Evolutionary conservation across 2,329 filamentous ascomycete genomes (phyloP).

Genomic region (Stachybotrys echinatus): DNA sequence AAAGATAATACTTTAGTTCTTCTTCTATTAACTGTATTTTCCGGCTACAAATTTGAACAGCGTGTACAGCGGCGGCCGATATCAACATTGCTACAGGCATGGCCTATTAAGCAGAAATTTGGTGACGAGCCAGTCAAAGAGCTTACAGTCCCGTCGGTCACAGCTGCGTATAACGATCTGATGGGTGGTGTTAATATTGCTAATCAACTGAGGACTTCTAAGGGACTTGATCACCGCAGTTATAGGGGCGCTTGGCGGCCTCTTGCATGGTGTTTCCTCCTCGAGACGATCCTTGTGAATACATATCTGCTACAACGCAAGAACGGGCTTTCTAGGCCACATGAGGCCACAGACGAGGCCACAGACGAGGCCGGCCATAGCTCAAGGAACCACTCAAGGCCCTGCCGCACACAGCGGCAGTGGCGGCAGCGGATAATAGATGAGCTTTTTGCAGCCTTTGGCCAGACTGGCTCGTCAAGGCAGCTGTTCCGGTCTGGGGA

Average conservation of each 20-base stretch:
- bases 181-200: conserved; percentile 8
- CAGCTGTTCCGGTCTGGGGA: conserved; percentile 2
- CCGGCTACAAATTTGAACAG: neutral
- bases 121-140: conserved; percentile 1
- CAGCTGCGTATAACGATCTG: conserved; percentile 6
- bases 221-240: neutral
- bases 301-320: conserved; percentile 6
- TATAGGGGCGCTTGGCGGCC: conserved; percentile 7
- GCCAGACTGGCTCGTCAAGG: neutral
- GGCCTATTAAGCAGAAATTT: conserved; percentile 7
- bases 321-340: too few species aligned
- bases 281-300: conserved; percentile 8
- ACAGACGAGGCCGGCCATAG: too few species aligned
- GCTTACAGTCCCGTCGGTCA: neutral
- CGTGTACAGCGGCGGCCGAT: conserved; percentile 1
- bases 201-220: conserved; percentile 4
- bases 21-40: conserved; percentile 5
- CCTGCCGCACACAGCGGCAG: neutral
- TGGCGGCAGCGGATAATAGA: conserved; percentile 5
- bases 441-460: conserved; percentile 2
- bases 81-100: neutral
- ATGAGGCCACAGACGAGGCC: too few species aligned
- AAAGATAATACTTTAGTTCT: conserved; percentile 10
- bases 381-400: too few species aligned
- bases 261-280: conserved; percentile 10